Percentiles rank a stretch among this genome's conserved stretches.
These are phyloP conservation scores for Globisporangium paddicum DNA, from an alignment of 352 stramenopile genomes.

Conservation along the genomic window DNA sequence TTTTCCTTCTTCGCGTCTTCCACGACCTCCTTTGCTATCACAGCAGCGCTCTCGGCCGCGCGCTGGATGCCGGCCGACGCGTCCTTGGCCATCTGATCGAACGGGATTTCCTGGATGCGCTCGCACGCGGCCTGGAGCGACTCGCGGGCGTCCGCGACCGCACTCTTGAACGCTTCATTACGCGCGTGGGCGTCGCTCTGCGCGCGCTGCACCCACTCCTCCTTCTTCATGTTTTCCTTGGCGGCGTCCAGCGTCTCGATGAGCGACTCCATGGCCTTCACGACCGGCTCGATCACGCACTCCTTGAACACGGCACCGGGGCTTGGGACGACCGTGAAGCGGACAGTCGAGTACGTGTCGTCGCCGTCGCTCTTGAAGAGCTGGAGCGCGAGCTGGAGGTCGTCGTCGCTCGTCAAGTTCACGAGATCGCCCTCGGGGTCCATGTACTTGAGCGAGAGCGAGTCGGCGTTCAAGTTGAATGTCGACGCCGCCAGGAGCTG, in stretches of 20 bases:
- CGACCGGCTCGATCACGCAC: constrained; percentile 63
- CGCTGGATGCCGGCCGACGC: constrained; percentile 17
- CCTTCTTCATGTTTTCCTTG: constrained; percentile 74
- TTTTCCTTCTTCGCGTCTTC: constrained; percentile 12
- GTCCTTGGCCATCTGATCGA: constrained; percentile 74
- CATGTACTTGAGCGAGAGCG: constrained; percentile 77
- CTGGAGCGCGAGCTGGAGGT: constrained; percentile 58
- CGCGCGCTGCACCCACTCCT: constrained; percentile 46
- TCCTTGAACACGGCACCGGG: constrained; percentile 67
- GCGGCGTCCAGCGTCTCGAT: constrained; percentile 65
- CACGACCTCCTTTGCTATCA: neutral
- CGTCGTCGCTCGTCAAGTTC: constrained; percentile 55
- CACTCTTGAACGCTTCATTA: constrained; percentile 51
- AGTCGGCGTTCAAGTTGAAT: constrained; percentile 37
- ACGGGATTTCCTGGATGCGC: constrained; percentile 74
- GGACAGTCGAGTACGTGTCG: constrained; percentile 41
- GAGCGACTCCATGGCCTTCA: constrained; percentile 75
- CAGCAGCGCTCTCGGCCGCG: constrained; percentile 6
- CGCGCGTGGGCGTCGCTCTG: constrained; percentile 29
- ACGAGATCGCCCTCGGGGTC: constrained; percentile 64
- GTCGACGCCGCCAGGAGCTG: constrained; percentile 45
- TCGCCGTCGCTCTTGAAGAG: constrained; percentile 38
- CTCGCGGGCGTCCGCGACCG: constrained; percentile 45
- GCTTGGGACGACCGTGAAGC: constrained; percentile 57
- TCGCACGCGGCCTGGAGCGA: constrained; percentile 39